Evolutionary conservation across 2,329 filamentous ascomycete genomes (phyloP).

Genomic region (Paecilomyces sp.): DNA sequence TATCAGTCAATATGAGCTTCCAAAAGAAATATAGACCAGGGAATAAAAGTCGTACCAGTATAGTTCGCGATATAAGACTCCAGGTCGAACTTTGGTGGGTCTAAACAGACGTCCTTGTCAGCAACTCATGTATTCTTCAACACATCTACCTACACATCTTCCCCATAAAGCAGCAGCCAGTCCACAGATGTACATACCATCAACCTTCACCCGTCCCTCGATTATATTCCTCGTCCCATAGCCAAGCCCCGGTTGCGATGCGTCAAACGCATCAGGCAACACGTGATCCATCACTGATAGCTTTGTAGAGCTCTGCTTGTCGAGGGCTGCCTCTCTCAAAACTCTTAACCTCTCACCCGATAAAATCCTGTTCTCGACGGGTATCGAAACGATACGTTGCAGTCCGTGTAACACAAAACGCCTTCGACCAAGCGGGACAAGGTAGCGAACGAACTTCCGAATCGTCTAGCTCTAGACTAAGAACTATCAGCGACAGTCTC

Average conservation of each 20-base stretch:
- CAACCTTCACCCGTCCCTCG: constrained; percentile 17
- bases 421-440: background rate
- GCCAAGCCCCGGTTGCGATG: constrained; percentile 9
- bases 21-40: background rate
- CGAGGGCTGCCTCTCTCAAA: background rate
- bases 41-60: constrained; percentile 50
- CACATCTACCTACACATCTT: background rate
- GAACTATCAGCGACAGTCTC: background rate
- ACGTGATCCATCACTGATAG: constrained; percentile 9
- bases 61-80: constrained; percentile 90
- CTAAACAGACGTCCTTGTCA: constrained; percentile 34
- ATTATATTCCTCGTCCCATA: constrained; percentile 3
- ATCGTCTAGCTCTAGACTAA: background rate
- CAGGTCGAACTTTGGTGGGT: constrained; percentile 80
- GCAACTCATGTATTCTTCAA: background rate
- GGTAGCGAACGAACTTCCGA: background rate
- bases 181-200: constrained; percentile 17
- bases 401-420: background rate
- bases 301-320: background rate
- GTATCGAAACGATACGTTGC: background rate
- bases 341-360: background rate
- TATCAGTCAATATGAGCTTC: constrained; percentile 6
- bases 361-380: background rate
- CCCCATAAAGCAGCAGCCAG: background rate
- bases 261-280: constrained; percentile 18